Evolutionary conservation across 2,329 filamentous ascomycete species (phyloP), one percentile per base, ranked within the genome.

Genomic region (Paecilomyces dactylethromorphus): DNA sequence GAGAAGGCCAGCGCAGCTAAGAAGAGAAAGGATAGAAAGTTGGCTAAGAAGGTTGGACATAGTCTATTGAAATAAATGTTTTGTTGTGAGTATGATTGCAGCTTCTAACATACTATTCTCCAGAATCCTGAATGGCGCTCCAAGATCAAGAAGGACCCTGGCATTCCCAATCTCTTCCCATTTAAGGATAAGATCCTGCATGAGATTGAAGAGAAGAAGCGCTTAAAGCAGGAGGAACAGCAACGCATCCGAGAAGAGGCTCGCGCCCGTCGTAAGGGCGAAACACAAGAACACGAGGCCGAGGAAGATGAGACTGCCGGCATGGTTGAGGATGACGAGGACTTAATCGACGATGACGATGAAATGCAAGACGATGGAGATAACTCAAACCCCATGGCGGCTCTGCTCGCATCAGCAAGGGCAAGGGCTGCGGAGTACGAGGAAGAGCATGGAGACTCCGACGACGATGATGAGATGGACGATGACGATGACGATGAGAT

Each of bases 121-220:
- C 39, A 85, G 85, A 96, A 97, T 75, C 93, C 94, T 33, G 87
- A 96, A 90, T 97, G 94, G 92, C 87, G 90, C 67, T 92, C 91
- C 60, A 90, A 92, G 75, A 74, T 96, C 66, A 97, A 97, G 85
- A 99, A 97, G 80, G 94, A 99, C 69, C 94, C 93, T 24, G 94
- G 94, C 54, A 97, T 99, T 62, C 94, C 94, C 49, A 99, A 97
- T 72, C 79, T 97, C 35, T 99, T 97, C 79, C 94, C 94, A 0
- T 97, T 94, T 82, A 99, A 99, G 80, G 92, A 97, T 75, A 92
- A 89, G 81, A 84, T 99, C 29, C 84, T 99, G 33, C 87, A 92
- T 59, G 92, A 99, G 76, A 95, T 99, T 67, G 94, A 99, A 78
- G 26, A 96, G 78, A 88, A 86, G 68, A 89, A 89, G 71, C 80